Percentiles rank a stretch among this genome's conserved stretches.
These are phyloP conservation scores for Gynostemma pentaphyllum DNA, from an alignment of 306 rosid genomes.

Conservation along the genomic window DNA sequence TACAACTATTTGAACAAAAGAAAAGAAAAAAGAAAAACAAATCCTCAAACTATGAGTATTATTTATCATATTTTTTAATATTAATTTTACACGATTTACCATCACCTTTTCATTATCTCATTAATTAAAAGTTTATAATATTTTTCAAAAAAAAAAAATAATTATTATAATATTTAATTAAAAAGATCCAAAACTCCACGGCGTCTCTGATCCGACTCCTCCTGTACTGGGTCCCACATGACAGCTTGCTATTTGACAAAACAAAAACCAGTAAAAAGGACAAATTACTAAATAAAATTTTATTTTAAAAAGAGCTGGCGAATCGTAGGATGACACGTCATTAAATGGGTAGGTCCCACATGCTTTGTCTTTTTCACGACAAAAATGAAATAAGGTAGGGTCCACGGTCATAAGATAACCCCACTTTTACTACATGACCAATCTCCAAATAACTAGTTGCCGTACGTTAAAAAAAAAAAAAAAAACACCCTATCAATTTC, in stretches of 20 bases:
- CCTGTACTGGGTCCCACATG: slow-evolving; percentile 3
- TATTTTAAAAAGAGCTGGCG: slow-evolving; percentile 3
- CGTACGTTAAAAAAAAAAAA: background rate
- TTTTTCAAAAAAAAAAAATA: too few relatives aligned
- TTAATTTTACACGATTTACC: too few relatives aligned
- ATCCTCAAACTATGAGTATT: too few relatives aligned
- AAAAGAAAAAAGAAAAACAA: too few relatives aligned
- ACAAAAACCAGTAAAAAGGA: background rate
- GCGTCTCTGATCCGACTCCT: too few relatives aligned
- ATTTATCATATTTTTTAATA: too few relatives aligned
- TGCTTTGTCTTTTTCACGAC: background rate
- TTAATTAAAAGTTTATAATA: too few relatives aligned
- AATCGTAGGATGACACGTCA: slow-evolving; percentile 2
- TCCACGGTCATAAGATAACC: background rate
- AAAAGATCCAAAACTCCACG: too few relatives aligned
- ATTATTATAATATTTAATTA: too few relatives aligned
- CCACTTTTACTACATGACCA: background rate
- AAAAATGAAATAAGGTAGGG: background rate
- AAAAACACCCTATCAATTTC: too few relatives aligned
- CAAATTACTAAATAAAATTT: background rate
- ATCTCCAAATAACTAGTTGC: background rate
- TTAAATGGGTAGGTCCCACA: background rate
- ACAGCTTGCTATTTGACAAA: slow-evolving; percentile 4
- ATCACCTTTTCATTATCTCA: too few relatives aligned
- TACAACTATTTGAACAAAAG: too few relatives aligned